These are phyloP conservation scores for Salicornia ramosissima DNA, from an alignment of 148 eudicot species.

Conservation along the genomic window DNA sequence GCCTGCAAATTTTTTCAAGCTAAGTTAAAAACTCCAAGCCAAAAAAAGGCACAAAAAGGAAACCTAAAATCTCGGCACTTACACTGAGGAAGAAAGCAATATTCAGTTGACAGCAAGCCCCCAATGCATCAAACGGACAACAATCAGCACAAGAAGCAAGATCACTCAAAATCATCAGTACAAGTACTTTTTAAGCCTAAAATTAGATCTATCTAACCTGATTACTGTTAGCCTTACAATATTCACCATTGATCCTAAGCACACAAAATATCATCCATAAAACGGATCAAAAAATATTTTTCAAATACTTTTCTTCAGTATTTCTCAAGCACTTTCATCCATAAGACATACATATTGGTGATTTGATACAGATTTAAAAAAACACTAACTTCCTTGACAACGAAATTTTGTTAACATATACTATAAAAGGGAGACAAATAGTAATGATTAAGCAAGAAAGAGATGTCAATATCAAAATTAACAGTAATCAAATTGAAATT, in stretches of 20 bases:
- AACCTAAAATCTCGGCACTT: conserved; percentile 32
- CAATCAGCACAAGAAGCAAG: conserved; percentile 12
- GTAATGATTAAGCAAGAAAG: neutral
- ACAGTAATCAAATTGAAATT: neutral
- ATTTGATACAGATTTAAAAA: no score
- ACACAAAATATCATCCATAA: no score
- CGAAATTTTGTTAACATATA: neutral
- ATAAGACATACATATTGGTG: no score
- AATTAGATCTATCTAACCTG: no score
- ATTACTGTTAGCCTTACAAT: no score
- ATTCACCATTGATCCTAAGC: no score
- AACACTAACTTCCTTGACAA: neutral
- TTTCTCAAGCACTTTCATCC: no score
- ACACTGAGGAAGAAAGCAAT: conserved; percentile 43
- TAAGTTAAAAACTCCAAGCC: conserved; percentile 5
- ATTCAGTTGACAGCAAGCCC: conserved; percentile 9
- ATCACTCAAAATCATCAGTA: conserved; percentile 20
- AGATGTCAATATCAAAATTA: neutral
- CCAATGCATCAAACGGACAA: conserved; percentile 12
- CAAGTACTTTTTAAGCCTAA: neutral
- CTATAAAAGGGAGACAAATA: neutral
- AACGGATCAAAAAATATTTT: no score
- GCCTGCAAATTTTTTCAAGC: conserved; percentile 43
- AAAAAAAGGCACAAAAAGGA: neutral
- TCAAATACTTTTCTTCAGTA: no score